These are phyloP conservation scores for Zalaria obscura DNA, from an alignment of 2,329 filamentous ascomycete species.

Conservation along the genomic window DNA sequence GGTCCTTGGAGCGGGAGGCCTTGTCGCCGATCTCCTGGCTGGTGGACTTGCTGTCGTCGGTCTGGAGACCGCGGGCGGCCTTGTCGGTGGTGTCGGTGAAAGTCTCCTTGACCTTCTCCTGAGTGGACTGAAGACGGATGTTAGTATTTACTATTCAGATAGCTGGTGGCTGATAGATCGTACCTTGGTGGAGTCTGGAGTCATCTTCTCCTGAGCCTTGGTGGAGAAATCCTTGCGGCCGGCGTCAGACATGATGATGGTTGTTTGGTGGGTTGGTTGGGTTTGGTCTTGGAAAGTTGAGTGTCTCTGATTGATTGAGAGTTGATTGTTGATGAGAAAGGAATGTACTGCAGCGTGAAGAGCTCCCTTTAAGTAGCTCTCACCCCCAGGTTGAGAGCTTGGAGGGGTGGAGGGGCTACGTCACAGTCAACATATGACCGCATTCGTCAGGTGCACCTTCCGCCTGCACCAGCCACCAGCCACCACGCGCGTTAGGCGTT, in stretches of 20 bases:
- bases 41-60: constrained; percentile 41
- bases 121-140: constrained; percentile 36
- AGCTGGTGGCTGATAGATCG: not conserved
- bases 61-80: constrained; percentile 6
- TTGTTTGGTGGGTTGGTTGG: constrained; percentile 13
- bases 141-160: not conserved
- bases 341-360: not conserved
- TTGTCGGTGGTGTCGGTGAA: constrained; percentile 42
- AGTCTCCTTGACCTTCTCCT: constrained; percentile 43
- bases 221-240: constrained; percentile 42
- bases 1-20: constrained; percentile 30
- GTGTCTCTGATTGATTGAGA: constrained; percentile 9
- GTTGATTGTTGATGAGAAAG: constrained; percentile 8
- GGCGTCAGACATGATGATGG: constrained; percentile 43
- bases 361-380: no score
- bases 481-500: no score
- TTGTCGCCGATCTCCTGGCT: constrained; percentile 39
- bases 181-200: constrained; percentile 39
- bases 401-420: no score
- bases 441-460: no score
- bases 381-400: no score
- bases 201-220: constrained; percentile 42
- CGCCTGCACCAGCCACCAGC: no score
- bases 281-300: constrained; percentile 8
- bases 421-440: no score